Percentiles rank a stretch among this genome's conserved stretches.
Evolutionary conservation across 169 alveolate species (phyloP).

Genomic region (Babesia microti): DNA sequence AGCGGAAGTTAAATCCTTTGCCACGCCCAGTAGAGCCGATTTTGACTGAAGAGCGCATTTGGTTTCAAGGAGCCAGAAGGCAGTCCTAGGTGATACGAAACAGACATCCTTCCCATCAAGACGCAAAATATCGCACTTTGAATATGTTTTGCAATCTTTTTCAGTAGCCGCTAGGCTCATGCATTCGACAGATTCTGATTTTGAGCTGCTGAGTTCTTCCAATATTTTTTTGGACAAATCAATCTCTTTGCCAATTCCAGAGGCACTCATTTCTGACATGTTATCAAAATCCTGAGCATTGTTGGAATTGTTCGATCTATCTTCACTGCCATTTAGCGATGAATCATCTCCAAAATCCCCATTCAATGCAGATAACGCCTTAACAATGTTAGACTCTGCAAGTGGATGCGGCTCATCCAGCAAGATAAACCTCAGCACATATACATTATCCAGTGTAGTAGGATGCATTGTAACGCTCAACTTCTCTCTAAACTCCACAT

Average conservation of each 20-base stretch:
- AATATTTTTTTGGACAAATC: slow-evolving; percentile 20
- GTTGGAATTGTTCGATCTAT: no score
- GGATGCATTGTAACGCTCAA: slow-evolving; percentile 25
- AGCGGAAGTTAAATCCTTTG: slow-evolving; percentile 18
- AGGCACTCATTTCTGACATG: slow-evolving; percentile 14
- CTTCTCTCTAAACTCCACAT: slow-evolving; percentile 13
- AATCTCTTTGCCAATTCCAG: slow-evolving; percentile 7
- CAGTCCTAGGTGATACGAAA: slow-evolving; percentile 46
- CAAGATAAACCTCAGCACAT: slow-evolving; percentile 22
- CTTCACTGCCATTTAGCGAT: no score
- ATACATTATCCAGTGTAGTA: slow-evolving; percentile 33
- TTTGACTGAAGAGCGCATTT: slow-evolving; percentile 48
- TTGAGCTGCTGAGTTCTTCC: slow-evolving; percentile 33
- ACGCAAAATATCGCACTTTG: slow-evolving; percentile 36
- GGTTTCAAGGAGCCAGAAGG: slow-evolving; percentile 37
- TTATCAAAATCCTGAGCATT: slow-evolving; percentile 19
- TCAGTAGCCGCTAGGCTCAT: slow-evolving; percentile 10
- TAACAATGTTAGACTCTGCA: slow-evolving; percentile 18
- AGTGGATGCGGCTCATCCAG: slow-evolving; percentile 9
- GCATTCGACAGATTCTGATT: slow-evolving; percentile 23
- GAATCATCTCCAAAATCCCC: no score
- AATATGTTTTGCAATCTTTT: slow-evolving; percentile 16
- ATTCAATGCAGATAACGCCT: no score
- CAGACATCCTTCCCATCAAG: slow-evolving; percentile 35
- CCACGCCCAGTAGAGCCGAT: slow-evolving; percentile 42